These are phyloP conservation scores for Apophysomyces variabilis DNA, from an alignment of 371 early-diverging fungal genomes.

Conservation along the genomic window DNA sequence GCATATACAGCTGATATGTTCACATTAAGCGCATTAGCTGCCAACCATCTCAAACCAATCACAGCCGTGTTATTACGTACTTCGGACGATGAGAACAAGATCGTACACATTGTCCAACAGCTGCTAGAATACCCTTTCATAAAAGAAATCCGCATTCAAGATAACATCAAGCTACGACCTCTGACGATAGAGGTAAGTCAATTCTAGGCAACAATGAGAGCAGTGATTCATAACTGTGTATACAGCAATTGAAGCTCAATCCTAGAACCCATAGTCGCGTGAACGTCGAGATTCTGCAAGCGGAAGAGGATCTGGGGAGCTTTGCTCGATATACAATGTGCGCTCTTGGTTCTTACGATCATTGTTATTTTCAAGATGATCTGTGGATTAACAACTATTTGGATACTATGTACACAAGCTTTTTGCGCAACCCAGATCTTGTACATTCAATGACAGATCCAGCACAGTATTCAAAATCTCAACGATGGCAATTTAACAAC, in stretches of 20 bases:
- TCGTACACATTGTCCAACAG: constrained; percentile 49
- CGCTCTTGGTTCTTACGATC: constrained; percentile 57
- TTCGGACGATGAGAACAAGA: constrained; percentile 45
- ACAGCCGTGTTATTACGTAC: constrained; percentile 61
- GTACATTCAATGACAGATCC: constrained; percentile 67
- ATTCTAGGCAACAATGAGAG: not conserved
- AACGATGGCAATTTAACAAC: constrained; percentile 64
- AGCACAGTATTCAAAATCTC: constrained; percentile 55
- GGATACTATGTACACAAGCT: constrained; percentile 67
- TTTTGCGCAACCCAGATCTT: constrained; percentile 56
- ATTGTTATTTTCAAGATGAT: constrained; percentile 71
- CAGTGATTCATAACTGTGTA: not conserved
- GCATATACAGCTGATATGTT: constrained; percentile 45
- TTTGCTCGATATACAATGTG: constrained; percentile 66
- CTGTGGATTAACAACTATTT: constrained; percentile 57
- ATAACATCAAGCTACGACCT: constrained; percentile 41
- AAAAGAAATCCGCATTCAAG: constrained; percentile 61
- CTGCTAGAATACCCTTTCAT: constrained; percentile 60
- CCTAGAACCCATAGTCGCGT: constrained; percentile 10
- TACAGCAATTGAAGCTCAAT: constrained; percentile 20
- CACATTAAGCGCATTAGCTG: constrained; percentile 31
- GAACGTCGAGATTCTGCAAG: constrained; percentile 30
- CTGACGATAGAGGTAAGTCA: constrained; percentile 32
- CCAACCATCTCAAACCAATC: constrained; percentile 52
- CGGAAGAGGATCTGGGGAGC: constrained; percentile 55